Evolutionary conservation across 1,284 basidiomycete species (phyloP), one percentile per base, ranked within the genome.

Genomic region (Microstroma glucosiphilum): DNA sequence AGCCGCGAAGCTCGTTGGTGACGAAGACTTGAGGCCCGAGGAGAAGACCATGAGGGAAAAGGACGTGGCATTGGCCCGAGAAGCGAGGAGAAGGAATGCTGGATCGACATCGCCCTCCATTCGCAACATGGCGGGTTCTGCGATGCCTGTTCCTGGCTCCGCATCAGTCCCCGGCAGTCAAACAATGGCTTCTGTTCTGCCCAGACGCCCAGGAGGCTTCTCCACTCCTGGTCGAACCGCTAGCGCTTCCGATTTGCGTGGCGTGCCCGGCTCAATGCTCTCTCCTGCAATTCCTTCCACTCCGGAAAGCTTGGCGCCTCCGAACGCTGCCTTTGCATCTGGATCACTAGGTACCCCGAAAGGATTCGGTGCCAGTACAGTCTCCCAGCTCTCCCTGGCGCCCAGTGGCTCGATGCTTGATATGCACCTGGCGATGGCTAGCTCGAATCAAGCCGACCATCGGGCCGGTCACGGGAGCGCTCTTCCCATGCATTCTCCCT

Each of bases 331-430:
- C 0, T 64, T 75, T 26, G 64, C 69, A 12, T 56, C 58, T 0
- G 37, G 30, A 54, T 25, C 55, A 17, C 15, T 26, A 64, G 1
- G 63, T 64, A 49, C 51, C 42, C n/a, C 56, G 66, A 12, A 26
- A 23, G 51, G 51, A 6, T 54, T 54, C 21, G 51, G 17, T 25
- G 25, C 13, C 25, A 19, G 7, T 13, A 54, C 51, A 25, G 64
- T 65, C 19, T 74, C 73, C 17, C 72, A 72, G 60, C 58, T 72
- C 40, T 80, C 79, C 19, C 72, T 80, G 40, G 77, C 79, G 42
- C 76, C 76, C 42, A 79, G 76, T 26, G 80, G 79, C 13, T 72
- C 69, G 23, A 81, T 81, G 79, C 67, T 81, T 63, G 80, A 81
- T 57, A 81, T 81, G 81, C 80, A 81, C 56, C 69, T 81, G 12